Evolutionary conservation across 106 monocot genomes (phyloP).

Genomic region (Cymbidium sinense): DNA sequence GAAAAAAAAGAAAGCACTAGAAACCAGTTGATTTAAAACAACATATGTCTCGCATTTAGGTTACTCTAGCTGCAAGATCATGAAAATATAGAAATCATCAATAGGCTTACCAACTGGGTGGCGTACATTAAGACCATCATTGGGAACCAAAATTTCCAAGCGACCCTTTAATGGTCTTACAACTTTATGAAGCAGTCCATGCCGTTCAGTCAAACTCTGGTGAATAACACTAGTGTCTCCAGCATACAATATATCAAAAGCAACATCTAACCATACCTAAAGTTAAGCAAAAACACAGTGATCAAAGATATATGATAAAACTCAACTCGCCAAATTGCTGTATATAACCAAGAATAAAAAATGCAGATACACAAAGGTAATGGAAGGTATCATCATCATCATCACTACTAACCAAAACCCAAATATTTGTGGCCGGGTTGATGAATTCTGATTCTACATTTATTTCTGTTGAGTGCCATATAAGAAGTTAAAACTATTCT

Average conservation of each 20-base stretch:
- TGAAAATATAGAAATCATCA: conserved; percentile 1
- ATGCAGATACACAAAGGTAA: background rate
- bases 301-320: background rate
- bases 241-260: conserved; percentile 93
- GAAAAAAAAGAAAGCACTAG: background rate
- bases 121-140: conserved; percentile 59
- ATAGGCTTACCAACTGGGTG: conserved; percentile 37
- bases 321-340: background rate
- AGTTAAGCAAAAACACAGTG: conserved; percentile 34
- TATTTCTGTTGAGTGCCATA: background rate
- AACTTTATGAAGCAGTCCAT: conserved; percentile 64
- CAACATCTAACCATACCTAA: conserved; percentile 52
- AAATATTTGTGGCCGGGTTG: background rate
- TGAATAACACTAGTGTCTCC: conserved; percentile 98
- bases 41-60: background rate
- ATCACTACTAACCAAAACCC: background rate
- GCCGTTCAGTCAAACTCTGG: conserved; percentile 84
- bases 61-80: background rate
- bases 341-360: background rate
- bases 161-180: conserved; percentile 73
- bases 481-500: background rate
- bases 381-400: background rate
- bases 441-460: background rate
- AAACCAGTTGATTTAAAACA: background rate
- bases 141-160: conserved; percentile 75